Conservation (phyloP, 306 rosid species). For the Hippophae rhamnoides region DNA sequence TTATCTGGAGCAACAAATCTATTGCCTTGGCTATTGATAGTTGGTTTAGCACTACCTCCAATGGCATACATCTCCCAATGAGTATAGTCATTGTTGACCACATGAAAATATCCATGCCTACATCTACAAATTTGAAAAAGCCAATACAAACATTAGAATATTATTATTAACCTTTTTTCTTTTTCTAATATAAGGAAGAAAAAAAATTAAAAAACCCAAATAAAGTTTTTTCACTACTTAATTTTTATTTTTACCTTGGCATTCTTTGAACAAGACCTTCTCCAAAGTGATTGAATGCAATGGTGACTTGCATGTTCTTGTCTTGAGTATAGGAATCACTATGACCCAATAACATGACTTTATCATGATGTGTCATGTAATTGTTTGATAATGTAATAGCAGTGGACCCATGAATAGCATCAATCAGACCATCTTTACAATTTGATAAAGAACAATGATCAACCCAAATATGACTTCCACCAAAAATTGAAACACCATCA, state of each 20-base stretch:
- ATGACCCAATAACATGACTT: conserved; percentile 89
- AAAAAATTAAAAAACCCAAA: neutral
- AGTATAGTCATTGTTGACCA: conserved; percentile 98
- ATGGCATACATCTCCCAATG: conserved; percentile 99
- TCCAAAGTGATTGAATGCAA: conserved; percentile 93
- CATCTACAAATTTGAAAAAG: conserved; percentile 40
- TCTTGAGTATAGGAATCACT: conserved; percentile 76
- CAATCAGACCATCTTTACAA: conserved; percentile 70
- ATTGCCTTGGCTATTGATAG: conserved; percentile 96
- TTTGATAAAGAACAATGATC: conserved; percentile 86
- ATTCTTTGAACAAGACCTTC: conserved; percentile 95
- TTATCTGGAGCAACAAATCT: conserved; percentile 71
- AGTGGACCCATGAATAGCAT: conserved; percentile 80
- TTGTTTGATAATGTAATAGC: conserved; percentile 88
- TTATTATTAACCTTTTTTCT: neutral
- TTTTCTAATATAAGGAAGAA: neutral
- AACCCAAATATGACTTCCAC: conserved; percentile 91
- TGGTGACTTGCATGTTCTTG: conserved; percentile 88
- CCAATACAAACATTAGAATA: neutral
- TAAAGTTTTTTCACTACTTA: neutral
- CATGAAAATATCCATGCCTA: conserved; percentile 95
- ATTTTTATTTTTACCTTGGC: conserved; percentile 57
- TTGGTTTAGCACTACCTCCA: conserved; percentile 91
- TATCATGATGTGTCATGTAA: conserved; percentile 93
- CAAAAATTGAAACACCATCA: conserved; percentile 90